Percentiles rank a stretch among this genome's conserved stretches.
Conservation (phyloP, 2,329 filamentous ascomycete species). For the Gnomoniopsis smithogilvyi region DNA sequence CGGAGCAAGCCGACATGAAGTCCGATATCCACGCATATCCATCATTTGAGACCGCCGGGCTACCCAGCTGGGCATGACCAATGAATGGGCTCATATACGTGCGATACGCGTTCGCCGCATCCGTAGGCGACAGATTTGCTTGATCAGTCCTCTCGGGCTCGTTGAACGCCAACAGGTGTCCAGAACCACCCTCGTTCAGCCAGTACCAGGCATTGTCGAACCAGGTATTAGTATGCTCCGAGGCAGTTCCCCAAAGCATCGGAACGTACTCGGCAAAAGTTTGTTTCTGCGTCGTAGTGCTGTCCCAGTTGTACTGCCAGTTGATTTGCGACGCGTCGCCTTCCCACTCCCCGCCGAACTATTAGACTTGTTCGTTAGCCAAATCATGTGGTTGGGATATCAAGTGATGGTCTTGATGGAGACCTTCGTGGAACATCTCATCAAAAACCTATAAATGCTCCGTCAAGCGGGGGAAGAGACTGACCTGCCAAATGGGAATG, state of each 20-base stretch:
- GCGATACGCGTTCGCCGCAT: conserved; percentile 36
- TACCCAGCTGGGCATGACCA: conserved; percentile 39
- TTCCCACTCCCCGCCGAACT: neutral
- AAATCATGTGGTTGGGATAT: too few species aligned
- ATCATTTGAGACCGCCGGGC: conserved; percentile 47
- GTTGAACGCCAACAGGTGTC: conserved; percentile 24
- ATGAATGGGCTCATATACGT: conserved; percentile 42
- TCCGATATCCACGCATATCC: conserved; percentile 38
- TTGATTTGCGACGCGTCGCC: conserved; percentile 14
- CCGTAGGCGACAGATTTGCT: conserved; percentile 25
- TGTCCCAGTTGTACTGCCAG: conserved; percentile 27
- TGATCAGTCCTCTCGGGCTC: conserved; percentile 22
- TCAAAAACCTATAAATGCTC: too few species aligned
- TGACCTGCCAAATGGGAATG: conserved; percentile 10
- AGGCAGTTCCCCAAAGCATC: conserved; percentile 23
- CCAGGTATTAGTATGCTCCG: conserved; percentile 20
- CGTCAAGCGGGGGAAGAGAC: too few species aligned
- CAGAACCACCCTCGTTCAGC: conserved; percentile 15
- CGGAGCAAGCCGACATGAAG: conserved; percentile 39
- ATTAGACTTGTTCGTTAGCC: neutral
- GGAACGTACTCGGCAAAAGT: conserved; percentile 21
- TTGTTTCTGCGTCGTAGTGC: conserved; percentile 20
- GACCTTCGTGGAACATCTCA: too few species aligned
- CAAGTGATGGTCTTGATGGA: too few species aligned
- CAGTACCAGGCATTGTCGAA: conserved; percentile 9